Conservation (phyloP, 2,329 filamentous ascomycete species). For the Pseudogymnoascus sp. region DNA sequence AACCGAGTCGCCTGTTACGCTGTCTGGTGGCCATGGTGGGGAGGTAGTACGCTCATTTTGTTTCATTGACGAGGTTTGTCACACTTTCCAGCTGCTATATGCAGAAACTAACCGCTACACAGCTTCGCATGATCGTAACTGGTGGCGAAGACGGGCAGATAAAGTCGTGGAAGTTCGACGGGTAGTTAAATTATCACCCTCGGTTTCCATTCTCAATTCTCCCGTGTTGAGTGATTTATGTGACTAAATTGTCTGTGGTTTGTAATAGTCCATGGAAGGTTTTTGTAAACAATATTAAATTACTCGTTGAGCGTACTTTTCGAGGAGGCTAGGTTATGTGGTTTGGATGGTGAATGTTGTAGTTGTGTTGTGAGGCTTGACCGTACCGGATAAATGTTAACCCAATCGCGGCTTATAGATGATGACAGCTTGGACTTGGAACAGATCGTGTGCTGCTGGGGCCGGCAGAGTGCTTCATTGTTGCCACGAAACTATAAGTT, state of each 20-base stretch:
- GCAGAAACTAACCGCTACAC: slow-evolving; percentile 22
- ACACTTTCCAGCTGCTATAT: slow-evolving; percentile 13
- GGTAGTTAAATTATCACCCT: not conserved
- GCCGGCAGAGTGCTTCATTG: not conserved
- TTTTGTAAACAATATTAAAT: not conserved
- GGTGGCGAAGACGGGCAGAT: slow-evolving; percentile 35
- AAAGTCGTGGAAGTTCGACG: slow-evolving; percentile 29
- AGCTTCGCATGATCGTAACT: slow-evolving; percentile 26
- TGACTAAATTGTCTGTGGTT: not conserved
- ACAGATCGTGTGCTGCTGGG: not conserved
- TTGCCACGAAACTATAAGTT: not conserved
- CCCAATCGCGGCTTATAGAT: slow-evolving; percentile 7
- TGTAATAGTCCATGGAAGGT: not conserved
- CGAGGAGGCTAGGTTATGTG: not conserved
- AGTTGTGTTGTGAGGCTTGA: not conserved
- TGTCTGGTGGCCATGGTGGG: slow-evolving; percentile 54
- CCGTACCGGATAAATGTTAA: slow-evolving; percentile 6
- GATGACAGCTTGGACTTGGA: slow-evolving; percentile 12
- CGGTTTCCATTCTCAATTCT: not conserved
- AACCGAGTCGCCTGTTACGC: slow-evolving; percentile 46
- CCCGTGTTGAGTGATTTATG: not conserved
- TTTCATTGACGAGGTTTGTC: slow-evolving; percentile 49
- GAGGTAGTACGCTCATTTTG: slow-evolving; percentile 59
- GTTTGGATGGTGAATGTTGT: not conserved
- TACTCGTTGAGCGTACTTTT: not conserved